These are phyloP conservation scores for Suillus fuscotomentosus DNA, from an alignment of 768 basidiomycete genomes.

Conservation along the genomic window DNA sequence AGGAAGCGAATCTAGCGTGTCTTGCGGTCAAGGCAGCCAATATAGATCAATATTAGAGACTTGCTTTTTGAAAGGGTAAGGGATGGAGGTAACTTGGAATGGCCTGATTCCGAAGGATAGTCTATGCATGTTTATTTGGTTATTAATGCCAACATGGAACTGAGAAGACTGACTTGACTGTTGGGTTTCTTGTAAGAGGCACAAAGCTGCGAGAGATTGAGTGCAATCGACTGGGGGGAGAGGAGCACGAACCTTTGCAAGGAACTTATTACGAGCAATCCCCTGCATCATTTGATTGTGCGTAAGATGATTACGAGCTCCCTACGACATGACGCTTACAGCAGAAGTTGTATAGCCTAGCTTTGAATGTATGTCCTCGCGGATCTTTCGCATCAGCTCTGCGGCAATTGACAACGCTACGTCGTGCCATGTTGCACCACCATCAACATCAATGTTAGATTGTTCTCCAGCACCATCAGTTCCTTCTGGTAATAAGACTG, in stretches of 20 bases:
- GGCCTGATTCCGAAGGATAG: slow-evolving; percentile 76
- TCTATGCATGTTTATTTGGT: slow-evolving; percentile 43
- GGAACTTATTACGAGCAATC: slow-evolving; percentile 89
- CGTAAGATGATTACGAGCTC: not conserved
- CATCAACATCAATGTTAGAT: slow-evolving; percentile 28
- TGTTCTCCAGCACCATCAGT: slow-evolving; percentile 16
- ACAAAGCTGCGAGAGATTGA: slow-evolving; percentile 52
- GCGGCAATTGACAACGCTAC: slow-evolving; percentile 87
- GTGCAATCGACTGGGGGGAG: not conserved
- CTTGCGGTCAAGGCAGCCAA: slow-evolving; percentile 2
- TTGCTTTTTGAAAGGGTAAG: slow-evolving; percentile 84
- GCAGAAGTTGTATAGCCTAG: slow-evolving; percentile 95
- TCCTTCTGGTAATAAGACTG: slow-evolving; percentile 36
- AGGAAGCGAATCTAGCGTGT: slow-evolving; percentile 78
- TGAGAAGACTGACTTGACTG: slow-evolving; percentile 56
- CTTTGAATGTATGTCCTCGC: slow-evolving; percentile 61
- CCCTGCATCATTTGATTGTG: slow-evolving; percentile 47
- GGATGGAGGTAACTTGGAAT: slow-evolving; percentile 84
- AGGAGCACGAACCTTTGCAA: slow-evolving; percentile 71
- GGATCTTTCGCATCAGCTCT: slow-evolving; percentile 76
- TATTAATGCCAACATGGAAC: not conserved
- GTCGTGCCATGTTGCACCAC: slow-evolving; percentile 79
- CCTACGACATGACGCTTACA: slow-evolving; percentile 41
- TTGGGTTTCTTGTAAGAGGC: slow-evolving; percentile 93
- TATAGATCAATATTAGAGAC: slow-evolving; percentile 6